Percentiles rank a stretch among this genome's conserved stretches.
These are phyloP conservation scores for Angomonas deanei DNA, from an alignment of 208 protist species.

Conservation along the genomic window DNA sequence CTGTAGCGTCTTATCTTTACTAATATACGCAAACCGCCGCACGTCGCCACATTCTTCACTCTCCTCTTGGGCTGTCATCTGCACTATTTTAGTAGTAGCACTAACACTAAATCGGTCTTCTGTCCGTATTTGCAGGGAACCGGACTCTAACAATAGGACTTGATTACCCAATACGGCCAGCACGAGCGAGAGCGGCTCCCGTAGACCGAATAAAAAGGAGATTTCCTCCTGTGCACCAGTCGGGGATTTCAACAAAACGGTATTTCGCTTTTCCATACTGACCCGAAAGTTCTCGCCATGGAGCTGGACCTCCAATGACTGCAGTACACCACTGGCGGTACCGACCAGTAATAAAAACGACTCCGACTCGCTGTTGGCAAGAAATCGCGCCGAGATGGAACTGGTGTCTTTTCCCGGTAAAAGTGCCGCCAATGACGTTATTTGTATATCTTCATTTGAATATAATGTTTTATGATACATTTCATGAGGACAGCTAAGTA, in stretches of 20 bases:
- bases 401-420: neutral
- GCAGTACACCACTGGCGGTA: neutral
- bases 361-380: neutral
- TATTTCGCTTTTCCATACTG: neutral
- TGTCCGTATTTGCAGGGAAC: neutral
- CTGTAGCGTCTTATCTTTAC: neutral
- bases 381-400: neutral
- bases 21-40: neutral
- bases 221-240: neutral
- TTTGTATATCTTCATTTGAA: constrained; percentile 1
- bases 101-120: too few species aligned
- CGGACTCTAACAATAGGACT: neutral
- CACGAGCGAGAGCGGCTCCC: neutral
- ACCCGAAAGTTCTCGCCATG: neutral
- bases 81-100: too few species aligned
- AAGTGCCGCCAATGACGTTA: neutral
- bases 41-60: neutral
- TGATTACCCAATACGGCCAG: neutral
- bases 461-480: constrained; percentile 6
- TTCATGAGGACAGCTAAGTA: neutral
- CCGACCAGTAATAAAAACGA: neutral
- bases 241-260: neutral
- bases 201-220: neutral
- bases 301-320: neutral
- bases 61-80: too few species aligned